Evolutionary conservation across 306 rosid genomes (phyloP).

Genomic region (Senna tora): DNA sequence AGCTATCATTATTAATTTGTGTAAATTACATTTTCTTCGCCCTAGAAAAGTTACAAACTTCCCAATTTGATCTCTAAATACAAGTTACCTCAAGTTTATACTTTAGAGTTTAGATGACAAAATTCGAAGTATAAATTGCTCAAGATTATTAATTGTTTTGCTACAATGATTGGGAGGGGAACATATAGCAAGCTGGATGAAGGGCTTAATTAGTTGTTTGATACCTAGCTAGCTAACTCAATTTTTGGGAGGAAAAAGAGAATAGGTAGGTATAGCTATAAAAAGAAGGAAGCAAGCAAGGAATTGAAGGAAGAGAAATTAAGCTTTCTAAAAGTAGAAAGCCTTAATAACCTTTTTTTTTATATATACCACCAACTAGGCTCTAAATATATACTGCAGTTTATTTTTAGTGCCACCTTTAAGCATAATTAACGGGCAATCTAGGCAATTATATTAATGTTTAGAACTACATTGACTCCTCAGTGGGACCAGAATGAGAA

Average conservation of each 20-base stretch:
- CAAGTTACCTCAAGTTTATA: no score
- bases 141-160: not conserved
- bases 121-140: no score
- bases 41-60: no score
- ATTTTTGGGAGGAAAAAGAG: not conserved
- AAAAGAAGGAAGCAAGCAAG: not conserved
- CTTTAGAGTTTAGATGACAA: no score
- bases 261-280: not conserved
- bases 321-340: slow-evolving; percentile 10
- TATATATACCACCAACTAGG: not conserved
- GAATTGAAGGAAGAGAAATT: not conserved
- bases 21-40: no score
- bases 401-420: not conserved
- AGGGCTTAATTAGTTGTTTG: not conserved
- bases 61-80: no score
- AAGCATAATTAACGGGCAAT: slow-evolving; percentile 25
- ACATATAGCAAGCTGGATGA: not conserved
- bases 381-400: not conserved
- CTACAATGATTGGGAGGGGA: slow-evolving; percentile 5
- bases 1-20: no score
- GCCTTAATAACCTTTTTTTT: not conserved
- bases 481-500: slow-evolving; percentile 31
- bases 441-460: not conserved
- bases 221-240: no score
- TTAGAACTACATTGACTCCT: not conserved